Percentiles rank a stretch among this genome's conserved stretches.
Evolutionary conservation across 2,329 filamentous ascomycete species (phyloP).

Genomic region (Beauveria sp.): DNA sequence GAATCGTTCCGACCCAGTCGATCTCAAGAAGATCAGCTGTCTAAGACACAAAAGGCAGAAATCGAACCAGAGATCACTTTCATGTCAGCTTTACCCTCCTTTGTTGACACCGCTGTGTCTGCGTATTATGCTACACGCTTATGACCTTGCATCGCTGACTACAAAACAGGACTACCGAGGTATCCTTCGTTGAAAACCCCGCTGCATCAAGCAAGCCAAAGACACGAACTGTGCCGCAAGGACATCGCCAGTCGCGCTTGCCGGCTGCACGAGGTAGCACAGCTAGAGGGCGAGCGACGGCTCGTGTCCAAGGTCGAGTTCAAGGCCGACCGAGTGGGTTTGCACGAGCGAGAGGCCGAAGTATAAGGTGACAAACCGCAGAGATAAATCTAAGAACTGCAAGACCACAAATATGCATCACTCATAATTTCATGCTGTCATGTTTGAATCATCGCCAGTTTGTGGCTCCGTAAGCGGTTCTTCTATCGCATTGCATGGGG

Average conservation of each 20-base stretch:
- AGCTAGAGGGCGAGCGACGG: constrained; percentile 21
- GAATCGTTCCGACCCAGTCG: constrained; percentile 72
- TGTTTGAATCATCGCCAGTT: constrained; percentile 41
- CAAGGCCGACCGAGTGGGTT: constrained; percentile 38
- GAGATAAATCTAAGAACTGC: background rate
- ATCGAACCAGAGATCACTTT: constrained; percentile 71
- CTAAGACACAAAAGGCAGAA: constrained; percentile 23
- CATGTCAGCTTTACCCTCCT: constrained; percentile 48
- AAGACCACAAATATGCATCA: background rate
- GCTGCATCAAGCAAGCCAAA: constrained; percentile 44
- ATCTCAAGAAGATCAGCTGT: constrained; percentile 44
- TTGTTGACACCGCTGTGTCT: background rate
- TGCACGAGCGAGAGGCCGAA: constrained; percentile 37
- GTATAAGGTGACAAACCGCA: constrained; percentile 30
- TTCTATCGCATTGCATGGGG: background rate
- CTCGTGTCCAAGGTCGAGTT: constrained; percentile 27
- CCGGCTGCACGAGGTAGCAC: constrained; percentile 37
- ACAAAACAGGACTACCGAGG: constrained; percentile 70
- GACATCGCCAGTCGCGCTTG: constrained; percentile 38
- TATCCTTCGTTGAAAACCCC: constrained; percentile 83
- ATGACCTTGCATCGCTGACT: constrained; percentile 14
- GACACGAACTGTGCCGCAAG: constrained; percentile 37
- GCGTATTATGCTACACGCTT: background rate
- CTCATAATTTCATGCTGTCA: constrained; percentile 22
- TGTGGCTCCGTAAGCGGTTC: constrained; percentile 50